These are phyloP conservation scores for Macrolepiota albuminosa DNA, from an alignment of 768 basidiomycete species.

Conservation along the genomic window DNA sequence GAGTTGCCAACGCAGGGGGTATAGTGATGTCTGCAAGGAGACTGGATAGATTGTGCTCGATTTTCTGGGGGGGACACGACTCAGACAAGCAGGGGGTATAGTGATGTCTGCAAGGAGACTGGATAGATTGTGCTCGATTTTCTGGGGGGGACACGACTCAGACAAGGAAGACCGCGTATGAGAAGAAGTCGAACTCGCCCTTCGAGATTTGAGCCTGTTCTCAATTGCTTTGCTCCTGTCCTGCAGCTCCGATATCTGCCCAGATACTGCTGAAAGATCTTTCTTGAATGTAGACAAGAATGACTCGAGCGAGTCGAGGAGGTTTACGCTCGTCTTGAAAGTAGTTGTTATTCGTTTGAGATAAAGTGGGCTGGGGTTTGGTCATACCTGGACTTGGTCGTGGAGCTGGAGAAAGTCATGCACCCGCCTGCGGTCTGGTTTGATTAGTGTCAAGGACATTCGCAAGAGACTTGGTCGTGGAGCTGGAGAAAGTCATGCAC, in stretches of 20 bases:
- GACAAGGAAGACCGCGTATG: not conserved
- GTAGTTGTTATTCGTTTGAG: not conserved
- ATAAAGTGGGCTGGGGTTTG: not conserved
- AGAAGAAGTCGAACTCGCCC: conserved; percentile 44
- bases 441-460: no score
- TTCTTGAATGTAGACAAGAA: conserved; percentile 95
- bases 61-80: conserved; percentile 48
- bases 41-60: conserved; percentile 81
- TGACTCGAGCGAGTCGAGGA: conserved; percentile 83
- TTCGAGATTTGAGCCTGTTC: conserved; percentile 73
- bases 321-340: conserved; percentile 71
- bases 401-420: conserved; percentile 84
- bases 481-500: conserved; percentile 75
- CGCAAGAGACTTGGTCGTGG: conserved; percentile 95
- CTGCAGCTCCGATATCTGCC: conserved; percentile 94
- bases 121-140: conserved; percentile 83
- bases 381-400: conserved; percentile 79
- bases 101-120: conserved; percentile 76
- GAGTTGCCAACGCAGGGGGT: conserved; percentile 69
- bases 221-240: conserved; percentile 89
- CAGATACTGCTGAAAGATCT: conserved; percentile 91
- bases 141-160: conserved; percentile 38
- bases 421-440: conserved; percentile 33
- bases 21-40: conserved; percentile 79
- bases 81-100: conserved; percentile 54